Evolutionary conservation across 495 filamentous ascomycete species (phyloP), one percentile per base, ranked within the genome.

Genomic region (Podospora tetraspora): DNA sequence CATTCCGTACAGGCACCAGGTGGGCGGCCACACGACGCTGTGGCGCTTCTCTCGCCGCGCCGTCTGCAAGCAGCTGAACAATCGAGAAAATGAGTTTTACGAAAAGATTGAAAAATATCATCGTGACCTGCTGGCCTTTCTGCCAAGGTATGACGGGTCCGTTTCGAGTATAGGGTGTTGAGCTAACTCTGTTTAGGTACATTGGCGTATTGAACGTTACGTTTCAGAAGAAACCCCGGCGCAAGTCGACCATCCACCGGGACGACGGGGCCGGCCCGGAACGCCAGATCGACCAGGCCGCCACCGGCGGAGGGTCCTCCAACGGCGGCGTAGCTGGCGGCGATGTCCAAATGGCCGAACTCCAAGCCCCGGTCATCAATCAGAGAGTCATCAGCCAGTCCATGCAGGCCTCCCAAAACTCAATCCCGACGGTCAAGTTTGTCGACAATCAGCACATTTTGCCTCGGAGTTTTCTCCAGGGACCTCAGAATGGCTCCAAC

Each of bases 151-250:
- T 69, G 90, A 83, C 23, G 34, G 12, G 62, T 63, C 43, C 60
- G 32, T 59, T 64, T 52, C 32, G n/a, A 43, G 10, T 52, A 4
- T 70, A 37, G 57, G n/a, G 59, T n/a, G 10, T 3, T 22, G 23
- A 59, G 24, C 58, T 61, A 22, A 52, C 32, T 57, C 16, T 5
- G 60, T 59, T 16, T 57, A 95, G 95, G 76, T 99, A 99, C 72
- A 97, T 99, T 69, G 95, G 95, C 23, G 95, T 99, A 57, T 81
- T 99, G 56, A 99, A 99, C 76, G 95, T 98, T 16, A 97, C 95
- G 0, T 97, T 94, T 77, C 93, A 93, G 24, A 97, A 96, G 78
- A 89, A 87, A 57, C 81, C 86, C 7, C 92, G 92, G 62, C 86
- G 85, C 34, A 86, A 85, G 70, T 92, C 89, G 69, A 79, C 79